Evolutionary conservation across 2,329 filamentous ascomycete genomes (phyloP).

Genomic region (Penicillium sp.): DNA sequence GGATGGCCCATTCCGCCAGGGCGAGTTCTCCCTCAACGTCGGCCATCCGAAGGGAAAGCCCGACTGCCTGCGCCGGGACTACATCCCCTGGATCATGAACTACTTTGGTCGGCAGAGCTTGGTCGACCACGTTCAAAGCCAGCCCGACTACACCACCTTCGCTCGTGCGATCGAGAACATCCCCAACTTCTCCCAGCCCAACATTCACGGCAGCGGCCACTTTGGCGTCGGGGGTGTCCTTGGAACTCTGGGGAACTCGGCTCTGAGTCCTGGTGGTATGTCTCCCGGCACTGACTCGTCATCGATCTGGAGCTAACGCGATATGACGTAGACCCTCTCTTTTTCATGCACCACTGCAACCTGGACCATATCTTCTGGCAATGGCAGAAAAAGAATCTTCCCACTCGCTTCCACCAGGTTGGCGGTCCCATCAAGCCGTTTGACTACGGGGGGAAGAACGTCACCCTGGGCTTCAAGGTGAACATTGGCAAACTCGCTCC

Average conservation of each 20-base stretch:
- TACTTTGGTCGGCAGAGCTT: conserved; percentile 15
- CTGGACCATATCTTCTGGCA: conserved; percentile 37
- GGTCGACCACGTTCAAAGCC: conserved; percentile 15
- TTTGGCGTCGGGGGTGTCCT: conserved; percentile 18
- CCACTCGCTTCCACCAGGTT: conserved; percentile 32
- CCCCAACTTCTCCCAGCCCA: conserved; percentile 13
- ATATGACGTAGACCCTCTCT: conserved; percentile 33
- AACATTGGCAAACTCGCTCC: conserved; percentile 17
- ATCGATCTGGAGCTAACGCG: background rate
- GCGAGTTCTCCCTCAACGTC: conserved; percentile 11
- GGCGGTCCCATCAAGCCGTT: conserved; percentile 33
- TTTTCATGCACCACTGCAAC: conserved; percentile 40
- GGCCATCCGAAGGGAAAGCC: conserved; percentile 7
- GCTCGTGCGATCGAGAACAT: conserved; percentile 17
- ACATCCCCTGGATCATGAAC: conserved; percentile 21
- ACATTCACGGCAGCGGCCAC: conserved; percentile 17
- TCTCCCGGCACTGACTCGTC: background rate
- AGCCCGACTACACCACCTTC: conserved; percentile 17
- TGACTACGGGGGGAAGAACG: conserved; percentile 13
- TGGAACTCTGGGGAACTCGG: conserved; percentile 15
- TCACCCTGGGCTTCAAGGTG: conserved; percentile 17
- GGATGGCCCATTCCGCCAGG: conserved; percentile 13
- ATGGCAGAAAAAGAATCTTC: conserved; percentile 34
- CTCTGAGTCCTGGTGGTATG: conserved; percentile 18
- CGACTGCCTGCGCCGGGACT: conserved; percentile 16